Evolutionary conservation across 2,329 filamentous ascomycete species (phyloP).

Genomic region (Hymenoscyphus albidus): DNA sequence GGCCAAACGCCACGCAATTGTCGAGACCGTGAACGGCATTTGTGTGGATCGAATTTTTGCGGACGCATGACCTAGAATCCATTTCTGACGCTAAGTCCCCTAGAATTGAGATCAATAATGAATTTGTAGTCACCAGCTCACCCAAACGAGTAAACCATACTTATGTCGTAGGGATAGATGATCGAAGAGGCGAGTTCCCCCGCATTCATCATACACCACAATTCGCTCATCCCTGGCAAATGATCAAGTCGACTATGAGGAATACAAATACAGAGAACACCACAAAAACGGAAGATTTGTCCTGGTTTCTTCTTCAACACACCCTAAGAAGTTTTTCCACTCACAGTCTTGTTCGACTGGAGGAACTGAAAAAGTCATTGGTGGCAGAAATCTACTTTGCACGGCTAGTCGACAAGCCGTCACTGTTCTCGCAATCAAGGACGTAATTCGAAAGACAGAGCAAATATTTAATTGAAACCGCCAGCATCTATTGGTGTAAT

Average conservation of each 20-base stretch:
- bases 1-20: background rate
- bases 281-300: background rate
- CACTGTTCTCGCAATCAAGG: background rate
- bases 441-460: too few species aligned
- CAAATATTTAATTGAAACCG: too few species aligned
- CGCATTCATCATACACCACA: background rate
- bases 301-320: background rate
- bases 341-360: background rate
- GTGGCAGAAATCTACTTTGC: background rate
- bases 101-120: background rate
- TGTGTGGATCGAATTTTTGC: background rate
- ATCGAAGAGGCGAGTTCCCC: background rate
- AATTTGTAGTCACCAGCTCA: background rate
- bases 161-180: background rate
- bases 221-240: background rate
- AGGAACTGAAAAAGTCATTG: background rate
- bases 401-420: background rate
- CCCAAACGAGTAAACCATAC: background rate
- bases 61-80: background rate
- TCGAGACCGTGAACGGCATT: background rate
- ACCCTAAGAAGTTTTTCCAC: background rate
- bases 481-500: background rate
- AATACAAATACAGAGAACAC: background rate
- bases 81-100: background rate
- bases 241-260: background rate